These are phyloP conservation scores for Phialophora macrospora DNA, from an alignment of 2,329 filamentous ascomycete species.

Conservation along the genomic window DNA sequence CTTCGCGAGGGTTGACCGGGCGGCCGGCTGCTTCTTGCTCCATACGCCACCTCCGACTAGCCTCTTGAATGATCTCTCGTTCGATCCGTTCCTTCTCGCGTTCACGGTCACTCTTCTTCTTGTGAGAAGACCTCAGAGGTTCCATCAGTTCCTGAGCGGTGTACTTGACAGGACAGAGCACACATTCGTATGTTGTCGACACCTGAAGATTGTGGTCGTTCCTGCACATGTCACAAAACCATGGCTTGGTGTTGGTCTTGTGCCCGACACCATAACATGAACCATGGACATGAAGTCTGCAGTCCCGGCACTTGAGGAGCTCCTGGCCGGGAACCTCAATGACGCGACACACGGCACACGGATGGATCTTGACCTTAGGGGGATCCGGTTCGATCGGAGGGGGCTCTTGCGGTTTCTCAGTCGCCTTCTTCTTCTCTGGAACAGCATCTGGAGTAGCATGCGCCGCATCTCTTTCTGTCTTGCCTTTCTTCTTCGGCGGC, in stretches of 20 bases:
- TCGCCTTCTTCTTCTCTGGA: conserved; percentile 62
- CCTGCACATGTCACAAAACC: conserved; percentile 93
- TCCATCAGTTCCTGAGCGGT: conserved; percentile 85
- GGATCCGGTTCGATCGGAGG: conserved; percentile 73
- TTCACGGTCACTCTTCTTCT: conserved; percentile 93
- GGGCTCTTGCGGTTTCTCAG: conserved; percentile 61
- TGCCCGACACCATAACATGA: conserved; percentile 80
- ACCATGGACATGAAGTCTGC: conserved; percentile 87
- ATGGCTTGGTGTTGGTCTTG: conserved; percentile 70
- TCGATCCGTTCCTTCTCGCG: conserved; percentile 85
- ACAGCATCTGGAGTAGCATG: conserved; percentile 52
- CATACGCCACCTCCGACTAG: conserved; percentile 79
- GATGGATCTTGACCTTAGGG: conserved; percentile 76
- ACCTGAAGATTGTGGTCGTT: conserved; percentile 92
- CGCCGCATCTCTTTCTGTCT: conserved; percentile 58
- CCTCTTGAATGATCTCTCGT: conserved; percentile 78
- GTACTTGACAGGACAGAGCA: conserved; percentile 81
- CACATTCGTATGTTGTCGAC: conserved; percentile 93
- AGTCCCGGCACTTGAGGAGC: conserved; percentile 80
- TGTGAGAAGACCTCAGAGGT: conserved; percentile 74
- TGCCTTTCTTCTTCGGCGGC: conserved; percentile 65
- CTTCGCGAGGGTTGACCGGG: conserved; percentile 81
- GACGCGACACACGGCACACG: conserved; percentile 82
- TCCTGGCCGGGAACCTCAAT: conserved; percentile 73
- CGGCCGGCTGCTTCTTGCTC: conserved; percentile 83